A percentile compares a stretch with the other conserved stretches of the same genome.
Conservation (phyloP, 2,329 filamentous ascomycete genomes). For the Penicillium frequentans region DNA sequence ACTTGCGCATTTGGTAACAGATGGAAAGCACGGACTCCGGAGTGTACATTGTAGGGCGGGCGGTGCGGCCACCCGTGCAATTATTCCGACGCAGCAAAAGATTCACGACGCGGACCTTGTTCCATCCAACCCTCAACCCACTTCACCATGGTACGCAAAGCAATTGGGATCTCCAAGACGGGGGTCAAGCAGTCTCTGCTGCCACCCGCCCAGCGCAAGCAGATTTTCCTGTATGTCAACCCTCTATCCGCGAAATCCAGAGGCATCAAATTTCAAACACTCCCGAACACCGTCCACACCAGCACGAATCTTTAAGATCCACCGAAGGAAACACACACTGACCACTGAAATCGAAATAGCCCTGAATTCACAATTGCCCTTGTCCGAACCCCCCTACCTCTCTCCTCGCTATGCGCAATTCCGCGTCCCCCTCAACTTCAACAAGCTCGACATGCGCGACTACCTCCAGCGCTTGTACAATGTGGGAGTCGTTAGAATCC, state of each 20-base stretch:
- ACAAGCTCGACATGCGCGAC: constrained; percentile 94
- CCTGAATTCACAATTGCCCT: constrained; percentile 80
- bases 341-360: constrained; percentile 46
- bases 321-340: background rate
- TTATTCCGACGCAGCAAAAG: constrained; percentile 27
- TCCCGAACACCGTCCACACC: background rate
- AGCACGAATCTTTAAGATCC: background rate
- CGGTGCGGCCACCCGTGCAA: constrained; percentile 38
- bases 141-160: constrained; percentile 30
- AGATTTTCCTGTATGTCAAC: constrained; percentile 57
- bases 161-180: constrained; percentile 29
- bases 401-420: constrained; percentile 84
- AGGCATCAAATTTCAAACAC: constrained; percentile 12
- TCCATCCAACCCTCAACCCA: constrained; percentile 8
- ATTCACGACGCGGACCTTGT: constrained; percentile 22
- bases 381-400: constrained; percentile 68
- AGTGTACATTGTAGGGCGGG: constrained; percentile 24
- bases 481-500: constrained; percentile 70
- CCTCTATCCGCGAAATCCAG: background rate
- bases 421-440: constrained; percentile 85
- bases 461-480: constrained; percentile 88
- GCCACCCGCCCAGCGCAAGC: constrained; percentile 39
- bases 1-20: background rate
- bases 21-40: background rate
- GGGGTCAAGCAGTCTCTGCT: constrained; percentile 16